Evolutionary conservation across 1,284 basidiomycete species (phyloP).

Genomic region (Violaceomyces palustris): DNA sequence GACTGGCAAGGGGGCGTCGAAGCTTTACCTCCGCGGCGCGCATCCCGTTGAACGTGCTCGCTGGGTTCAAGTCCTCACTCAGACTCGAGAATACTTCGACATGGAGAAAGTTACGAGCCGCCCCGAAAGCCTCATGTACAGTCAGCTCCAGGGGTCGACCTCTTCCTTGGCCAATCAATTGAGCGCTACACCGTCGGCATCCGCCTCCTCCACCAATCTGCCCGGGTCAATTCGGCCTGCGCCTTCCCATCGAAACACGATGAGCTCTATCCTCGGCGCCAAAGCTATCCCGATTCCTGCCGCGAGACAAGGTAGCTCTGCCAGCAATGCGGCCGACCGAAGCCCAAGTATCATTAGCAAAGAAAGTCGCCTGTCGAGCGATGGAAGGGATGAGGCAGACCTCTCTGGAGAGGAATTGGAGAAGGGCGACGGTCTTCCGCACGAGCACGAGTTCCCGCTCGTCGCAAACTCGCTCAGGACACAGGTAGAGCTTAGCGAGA

Average conservation of each 20-base stretch:
- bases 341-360: constrained; percentile 30
- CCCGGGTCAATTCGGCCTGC: too few relatives aligned
- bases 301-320: background rate
- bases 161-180: constrained; percentile 13
- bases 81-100: constrained; percentile 41
- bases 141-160: constrained; percentile 15
- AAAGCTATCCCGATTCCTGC: too few relatives aligned
- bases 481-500: constrained; percentile 25
- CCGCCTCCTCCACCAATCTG: too few relatives aligned
- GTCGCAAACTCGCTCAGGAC: constrained; percentile 29
- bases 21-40: constrained; percentile 85
- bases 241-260: too few relatives aligned
- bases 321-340: constrained; percentile 8
- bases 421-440: constrained; percentile 21
- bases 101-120: constrained; percentile 27
- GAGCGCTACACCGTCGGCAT: too few relatives aligned
- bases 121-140: constrained; percentile 22
- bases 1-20: constrained; percentile 59
- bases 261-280: too few relatives aligned
- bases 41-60: constrained; percentile 53
- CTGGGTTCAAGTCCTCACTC: constrained; percentile 49
- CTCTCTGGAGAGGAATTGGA: constrained; percentile 2
- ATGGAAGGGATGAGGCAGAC: constrained; percentile 17
- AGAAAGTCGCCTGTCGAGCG: constrained; percentile 14
- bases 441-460: constrained; percentile 22